Percentiles rank a stretch among this genome's conserved stretches.
phyloP scores from a whole-genome alignment of 306 rosid genomes.

The Lathyrus oleraceus region DNA sequence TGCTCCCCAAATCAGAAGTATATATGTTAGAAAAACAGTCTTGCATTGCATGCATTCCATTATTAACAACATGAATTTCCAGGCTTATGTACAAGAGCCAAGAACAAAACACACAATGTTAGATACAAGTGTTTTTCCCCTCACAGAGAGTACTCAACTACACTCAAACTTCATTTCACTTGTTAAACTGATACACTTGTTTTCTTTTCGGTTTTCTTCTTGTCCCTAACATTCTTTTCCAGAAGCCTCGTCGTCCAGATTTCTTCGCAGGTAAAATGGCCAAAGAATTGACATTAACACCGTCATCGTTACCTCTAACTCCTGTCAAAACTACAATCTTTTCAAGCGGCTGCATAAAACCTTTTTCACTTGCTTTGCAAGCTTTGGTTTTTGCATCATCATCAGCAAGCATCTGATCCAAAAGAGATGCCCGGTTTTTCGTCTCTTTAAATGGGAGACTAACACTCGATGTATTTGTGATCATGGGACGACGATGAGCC shows the following conservation, averaged over 20 bases:
- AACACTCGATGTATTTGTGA: slow-evolving; percentile 26
- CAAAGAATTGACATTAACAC: slow-evolving; percentile 43
- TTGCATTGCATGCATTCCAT: slow-evolving; percentile 8
- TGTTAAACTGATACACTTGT: slow-evolving; percentile 34
- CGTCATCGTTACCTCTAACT: slow-evolving; percentile 39
- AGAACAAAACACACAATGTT: not conserved
- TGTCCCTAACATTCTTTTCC: slow-evolving; percentile 69
- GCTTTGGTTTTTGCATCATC: slow-evolving; percentile 43
- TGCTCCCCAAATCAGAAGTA: not conserved
- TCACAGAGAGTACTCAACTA: slow-evolving; percentile 1
- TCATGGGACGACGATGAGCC: slow-evolving; percentile 34
- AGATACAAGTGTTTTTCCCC: not conserved
- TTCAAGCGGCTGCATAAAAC: slow-evolving; percentile 35
- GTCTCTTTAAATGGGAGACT: slow-evolving; percentile 33
- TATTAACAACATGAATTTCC: not conserved
- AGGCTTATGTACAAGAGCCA: not conserved
- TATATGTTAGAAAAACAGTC: not conserved
- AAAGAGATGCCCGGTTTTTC: slow-evolving; percentile 59
- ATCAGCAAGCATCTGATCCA: slow-evolving; percentile 79
- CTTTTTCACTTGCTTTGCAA: slow-evolving; percentile 40
- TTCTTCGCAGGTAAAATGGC: slow-evolving; percentile 75
- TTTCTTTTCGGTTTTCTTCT: slow-evolving; percentile 64
- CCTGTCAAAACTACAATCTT: slow-evolving; percentile 48
- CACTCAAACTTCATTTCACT: slow-evolving; percentile 38
- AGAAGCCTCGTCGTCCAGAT: slow-evolving; percentile 49